Evolutionary conservation across 2,329 filamentous ascomycete genomes (phyloP).

Genomic region (Annulohypoxylon truncatum): DNA sequence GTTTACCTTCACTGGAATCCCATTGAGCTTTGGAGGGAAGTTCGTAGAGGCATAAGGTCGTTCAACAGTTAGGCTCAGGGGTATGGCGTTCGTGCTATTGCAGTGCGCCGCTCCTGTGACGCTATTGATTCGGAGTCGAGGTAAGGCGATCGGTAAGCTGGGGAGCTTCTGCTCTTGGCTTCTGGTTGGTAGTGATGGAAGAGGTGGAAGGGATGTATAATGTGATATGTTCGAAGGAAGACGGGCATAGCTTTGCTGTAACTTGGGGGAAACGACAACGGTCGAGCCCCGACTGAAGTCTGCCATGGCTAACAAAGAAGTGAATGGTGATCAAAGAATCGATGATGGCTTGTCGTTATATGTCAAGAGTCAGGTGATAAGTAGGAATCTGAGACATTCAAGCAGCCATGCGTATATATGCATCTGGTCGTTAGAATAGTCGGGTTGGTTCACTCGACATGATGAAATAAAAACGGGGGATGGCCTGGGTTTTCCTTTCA

Average conservation of each 20-base stretch:
- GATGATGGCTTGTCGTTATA: slow-evolving; percentile 34
- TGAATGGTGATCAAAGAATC: slow-evolving; percentile 13
- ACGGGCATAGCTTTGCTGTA: slow-evolving; percentile 23
- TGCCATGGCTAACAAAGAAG: slow-evolving; percentile 33
- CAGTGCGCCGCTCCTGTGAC: slow-evolving; percentile 18
- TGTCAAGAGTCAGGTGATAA: slow-evolving; percentile 39
- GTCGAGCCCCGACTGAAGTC: slow-evolving; percentile 32
- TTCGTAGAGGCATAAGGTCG: slow-evolving; percentile 5
- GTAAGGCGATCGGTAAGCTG: slow-evolving; percentile 14
- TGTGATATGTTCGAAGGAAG: slow-evolving; percentile 22
- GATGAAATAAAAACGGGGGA: slow-evolving; percentile 30
- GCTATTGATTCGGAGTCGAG: slow-evolving; percentile 24
- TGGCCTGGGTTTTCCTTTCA: slow-evolving; percentile 36
- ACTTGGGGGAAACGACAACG: slow-evolving; percentile 32
- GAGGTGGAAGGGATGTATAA: slow-evolving; percentile 18
- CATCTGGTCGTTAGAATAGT: slow-evolving; percentile 33
- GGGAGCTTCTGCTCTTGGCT: slow-evolving; percentile 7
- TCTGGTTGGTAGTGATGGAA: slow-evolving; percentile 9
- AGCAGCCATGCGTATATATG: slow-evolving; percentile 40
- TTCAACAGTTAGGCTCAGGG: slow-evolving; percentile 13
- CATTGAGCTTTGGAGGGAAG: slow-evolving; percentile 15
- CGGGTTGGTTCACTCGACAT: slow-evolving; percentile 24
- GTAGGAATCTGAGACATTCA: slow-evolving; percentile 40
- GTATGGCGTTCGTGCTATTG: slow-evolving; percentile 3
- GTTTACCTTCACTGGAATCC: slow-evolving; percentile 18